A percentile compares a stretch with the other conserved stretches of the same genome.
Evolutionary conservation across 345 rosid genomes (phyloP).

Genomic region (Linum tenue): DNA sequence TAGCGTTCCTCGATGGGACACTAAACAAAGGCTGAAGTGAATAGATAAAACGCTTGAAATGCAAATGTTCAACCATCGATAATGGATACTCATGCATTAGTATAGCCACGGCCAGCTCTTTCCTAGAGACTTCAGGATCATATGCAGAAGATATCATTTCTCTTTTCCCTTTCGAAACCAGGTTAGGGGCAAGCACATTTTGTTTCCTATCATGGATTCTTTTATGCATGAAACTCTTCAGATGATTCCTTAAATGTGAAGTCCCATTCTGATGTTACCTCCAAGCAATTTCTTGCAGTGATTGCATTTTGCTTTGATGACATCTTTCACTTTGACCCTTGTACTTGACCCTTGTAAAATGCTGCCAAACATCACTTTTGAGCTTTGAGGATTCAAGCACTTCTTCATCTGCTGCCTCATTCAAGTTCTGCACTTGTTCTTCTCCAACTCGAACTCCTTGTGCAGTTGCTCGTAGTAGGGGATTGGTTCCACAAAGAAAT

Average conservation of each 20-base stretch:
- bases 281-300: no score
- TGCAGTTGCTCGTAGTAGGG: no score
- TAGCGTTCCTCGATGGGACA: neutral
- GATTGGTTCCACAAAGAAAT: no score
- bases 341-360: no score
- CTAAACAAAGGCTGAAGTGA: neutral
- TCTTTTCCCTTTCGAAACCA: neutral
- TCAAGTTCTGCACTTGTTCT: no score
- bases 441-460: no score
- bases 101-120: neutral
- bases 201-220: neutral
- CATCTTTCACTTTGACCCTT: no score
- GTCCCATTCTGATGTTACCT: neutral
- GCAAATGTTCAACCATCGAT: neutral
- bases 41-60: neutral
- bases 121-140: neutral
- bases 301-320: no score
- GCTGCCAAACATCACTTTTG: no score
- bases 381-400: no score
- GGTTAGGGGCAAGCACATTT: neutral
- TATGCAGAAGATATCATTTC: neutral
- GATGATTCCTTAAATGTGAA: neutral
- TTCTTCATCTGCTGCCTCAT: no score
- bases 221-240: neutral
- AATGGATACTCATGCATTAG: neutral